These are phyloP conservation scores for Thalassiosira mediterranea DNA, from an alignment of 352 stramenopile genomes.

Conservation along the genomic window DNA sequence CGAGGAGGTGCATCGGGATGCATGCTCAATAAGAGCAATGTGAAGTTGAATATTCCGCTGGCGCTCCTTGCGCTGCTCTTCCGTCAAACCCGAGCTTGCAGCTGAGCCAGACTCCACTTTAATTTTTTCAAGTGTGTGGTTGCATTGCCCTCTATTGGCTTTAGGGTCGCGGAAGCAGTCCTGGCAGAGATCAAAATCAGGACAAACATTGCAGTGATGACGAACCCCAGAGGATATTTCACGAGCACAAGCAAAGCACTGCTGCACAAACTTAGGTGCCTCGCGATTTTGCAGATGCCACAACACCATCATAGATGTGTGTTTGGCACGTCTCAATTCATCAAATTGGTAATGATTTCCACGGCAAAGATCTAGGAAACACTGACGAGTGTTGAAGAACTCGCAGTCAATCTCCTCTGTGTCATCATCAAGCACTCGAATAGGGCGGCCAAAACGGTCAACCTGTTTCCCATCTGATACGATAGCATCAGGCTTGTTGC, in stretches of 20 bases:
- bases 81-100: conserved; percentile 71
- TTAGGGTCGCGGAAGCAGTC: conserved; percentile 91
- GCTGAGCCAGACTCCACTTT: conserved; percentile 73
- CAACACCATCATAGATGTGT: conserved; percentile 99
- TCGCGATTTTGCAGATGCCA: conserved; percentile 98
- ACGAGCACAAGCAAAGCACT: conserved; percentile 92
- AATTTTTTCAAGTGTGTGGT: conserved; percentile 91
- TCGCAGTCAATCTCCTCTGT: conserved; percentile 95
- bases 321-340: conserved; percentile 96
- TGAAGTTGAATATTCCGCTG: conserved; percentile 95
- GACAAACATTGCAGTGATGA: conserved; percentile 92
- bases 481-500: conserved; percentile 2
- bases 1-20: conserved; percentile 90
- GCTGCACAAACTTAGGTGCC: conserved; percentile 96
- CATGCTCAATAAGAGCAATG: conserved; percentile 97
- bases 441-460: conserved; percentile 54
- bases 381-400: conserved; percentile 96
- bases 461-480: conserved; percentile 25
- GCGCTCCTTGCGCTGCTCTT: conserved; percentile 91
- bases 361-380: conserved; percentile 96
- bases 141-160: conserved; percentile 83
- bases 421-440: conserved; percentile 83
- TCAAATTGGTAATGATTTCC: conserved; percentile 99
- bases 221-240: conserved; percentile 94
- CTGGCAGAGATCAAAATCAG: conserved; percentile 95